Conservation (phyloP, 2,329 filamentous ascomycete species). For the Aureobasidium melanogenum region DNA sequence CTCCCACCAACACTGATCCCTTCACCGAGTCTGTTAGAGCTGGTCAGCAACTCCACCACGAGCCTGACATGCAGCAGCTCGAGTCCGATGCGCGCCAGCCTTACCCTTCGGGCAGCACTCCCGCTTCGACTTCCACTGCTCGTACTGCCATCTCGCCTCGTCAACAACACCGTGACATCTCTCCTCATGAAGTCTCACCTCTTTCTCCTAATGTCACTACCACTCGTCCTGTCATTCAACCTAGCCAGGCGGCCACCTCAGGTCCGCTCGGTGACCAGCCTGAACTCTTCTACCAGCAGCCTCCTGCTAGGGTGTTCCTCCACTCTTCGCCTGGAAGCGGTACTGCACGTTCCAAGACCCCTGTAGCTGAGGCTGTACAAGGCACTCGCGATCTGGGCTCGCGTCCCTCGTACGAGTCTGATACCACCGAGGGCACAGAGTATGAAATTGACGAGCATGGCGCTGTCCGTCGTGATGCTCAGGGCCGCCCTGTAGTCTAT, state of each 20-base stretch:
- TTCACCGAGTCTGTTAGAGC: conserved; percentile 44
- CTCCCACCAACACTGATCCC: conserved; percentile 53
- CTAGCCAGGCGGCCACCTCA: not conserved
- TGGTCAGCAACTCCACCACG: conserved; percentile 28
- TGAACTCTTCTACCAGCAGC: conserved; percentile 39
- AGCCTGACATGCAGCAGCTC: conserved; percentile 28
- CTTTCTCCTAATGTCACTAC: not conserved
- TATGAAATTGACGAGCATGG: conserved; percentile 57
- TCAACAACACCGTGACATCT: not conserved
- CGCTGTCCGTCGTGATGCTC: conserved; percentile 52
- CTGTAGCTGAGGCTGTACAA: conserved; percentile 6
- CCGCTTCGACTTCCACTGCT: conserved; percentile 14
- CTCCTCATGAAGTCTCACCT: conserved; percentile 1
- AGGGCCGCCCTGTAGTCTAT: conserved; percentile 51
- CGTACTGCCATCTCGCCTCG: conserved; percentile 20
- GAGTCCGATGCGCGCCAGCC: conserved; percentile 24
- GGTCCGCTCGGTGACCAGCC: not conserved
- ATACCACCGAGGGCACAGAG: conserved; percentile 60
- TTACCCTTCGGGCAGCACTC: conserved; percentile 18
- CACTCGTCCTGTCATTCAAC: not conserved
- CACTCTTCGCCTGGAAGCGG: conserved; percentile 19
- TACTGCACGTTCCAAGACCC: not conserved
- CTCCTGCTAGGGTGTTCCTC: conserved; percentile 26
- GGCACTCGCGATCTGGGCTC: conserved; percentile 28
- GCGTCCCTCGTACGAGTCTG: conserved; percentile 37